Percentiles rank a stretch among this genome's conserved stretches.
Conservation (phyloP, 805 yeast genomes). For the Wickerhamiella musiphila region DNA sequence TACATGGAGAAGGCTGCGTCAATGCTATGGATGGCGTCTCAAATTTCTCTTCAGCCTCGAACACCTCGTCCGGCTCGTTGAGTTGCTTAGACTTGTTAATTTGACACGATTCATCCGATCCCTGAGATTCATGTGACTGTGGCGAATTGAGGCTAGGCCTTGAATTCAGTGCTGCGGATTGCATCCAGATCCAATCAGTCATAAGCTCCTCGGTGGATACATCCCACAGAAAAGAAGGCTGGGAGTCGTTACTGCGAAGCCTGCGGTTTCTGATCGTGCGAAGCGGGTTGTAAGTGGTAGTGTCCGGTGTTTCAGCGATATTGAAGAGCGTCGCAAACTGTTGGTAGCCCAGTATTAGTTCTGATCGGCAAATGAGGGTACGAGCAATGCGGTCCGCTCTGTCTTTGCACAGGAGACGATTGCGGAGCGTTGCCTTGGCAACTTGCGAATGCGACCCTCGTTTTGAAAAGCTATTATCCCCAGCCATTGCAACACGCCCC, state of each 20-base stretch:
- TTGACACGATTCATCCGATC: too few species aligned
- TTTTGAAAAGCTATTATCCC: too few species aligned
- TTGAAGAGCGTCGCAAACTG: not conserved
- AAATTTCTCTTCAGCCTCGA: too few species aligned
- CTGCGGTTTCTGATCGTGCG: constrained; percentile 64
- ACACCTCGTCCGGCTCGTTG: too few species aligned
- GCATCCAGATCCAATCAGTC: constrained; percentile 15
- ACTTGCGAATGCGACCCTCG: not conserved
- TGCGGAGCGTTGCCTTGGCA: not conserved
- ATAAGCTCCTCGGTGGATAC: constrained; percentile 15
- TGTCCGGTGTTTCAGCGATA: not conserved
- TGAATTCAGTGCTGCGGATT: too few species aligned
- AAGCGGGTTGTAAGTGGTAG: constrained; percentile 45
- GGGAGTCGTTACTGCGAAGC: constrained; percentile 3
- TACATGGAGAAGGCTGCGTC: too few species aligned
- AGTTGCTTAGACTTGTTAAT: too few species aligned
- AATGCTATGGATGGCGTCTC: too few species aligned
- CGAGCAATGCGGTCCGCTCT: not conserved
- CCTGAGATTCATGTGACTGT: too few species aligned
- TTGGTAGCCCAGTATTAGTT: not conserved
- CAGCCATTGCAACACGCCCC: too few species aligned
- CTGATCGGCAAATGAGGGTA: not conserved
- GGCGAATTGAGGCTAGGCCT: too few species aligned
- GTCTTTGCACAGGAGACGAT: not conserved
- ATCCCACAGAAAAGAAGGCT: constrained; percentile 10